A percentile compares a stretch with the other conserved stretches of the same genome.
phyloP scores from a whole-genome alignment of 192 early-diverging fungal species.

The Dimargaris verticillata region DNA sequence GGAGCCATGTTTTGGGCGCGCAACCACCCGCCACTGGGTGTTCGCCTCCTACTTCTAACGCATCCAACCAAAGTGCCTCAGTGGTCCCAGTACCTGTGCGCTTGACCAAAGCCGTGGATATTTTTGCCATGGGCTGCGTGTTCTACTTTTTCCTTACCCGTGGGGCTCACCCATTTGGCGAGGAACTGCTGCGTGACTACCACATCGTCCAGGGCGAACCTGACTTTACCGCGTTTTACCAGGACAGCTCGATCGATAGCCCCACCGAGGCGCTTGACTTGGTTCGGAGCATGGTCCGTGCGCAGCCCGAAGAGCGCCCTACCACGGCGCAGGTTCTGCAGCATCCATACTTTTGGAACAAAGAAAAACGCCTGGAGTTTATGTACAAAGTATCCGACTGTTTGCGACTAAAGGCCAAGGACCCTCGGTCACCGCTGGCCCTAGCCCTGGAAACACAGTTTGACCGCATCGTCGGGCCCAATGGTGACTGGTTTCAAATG shows the following conservation, averaged over 20 bases:
- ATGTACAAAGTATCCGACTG: constrained; percentile 91
- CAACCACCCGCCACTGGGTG: not conserved
- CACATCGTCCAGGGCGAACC: constrained; percentile 71
- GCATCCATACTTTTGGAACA: constrained; percentile 94
- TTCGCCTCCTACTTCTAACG: constrained; percentile 8
- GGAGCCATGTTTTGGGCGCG: no score
- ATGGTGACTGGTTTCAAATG: constrained; percentile 51
- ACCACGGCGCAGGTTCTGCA: constrained; percentile 54
- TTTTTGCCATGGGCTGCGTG: constrained; percentile 91
- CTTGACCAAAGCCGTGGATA: constrained; percentile 80
- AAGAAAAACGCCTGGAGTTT: constrained; percentile 68
- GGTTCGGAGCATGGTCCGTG: constrained; percentile 74
- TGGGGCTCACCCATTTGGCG: constrained; percentile 93
- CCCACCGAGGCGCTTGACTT: constrained; percentile 61
- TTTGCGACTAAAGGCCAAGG: constrained; percentile 71
- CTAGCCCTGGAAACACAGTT: constrained; percentile 44
- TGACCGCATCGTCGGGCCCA: constrained; percentile 33
- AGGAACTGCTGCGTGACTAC: constrained; percentile 70
- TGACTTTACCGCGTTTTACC: constrained; percentile 54
- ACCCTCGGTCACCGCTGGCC: constrained; percentile 48
- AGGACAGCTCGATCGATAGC: constrained; percentile 20
- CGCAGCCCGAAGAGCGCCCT: constrained; percentile 62
- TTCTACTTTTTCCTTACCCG: constrained; percentile 82
- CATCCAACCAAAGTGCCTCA: no score
- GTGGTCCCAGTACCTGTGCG: constrained; percentile 11